These are phyloP conservation scores for Flaveria bidentis DNA, from an alignment of 129 eudicot genomes.

Conservation along the genomic window DNA sequence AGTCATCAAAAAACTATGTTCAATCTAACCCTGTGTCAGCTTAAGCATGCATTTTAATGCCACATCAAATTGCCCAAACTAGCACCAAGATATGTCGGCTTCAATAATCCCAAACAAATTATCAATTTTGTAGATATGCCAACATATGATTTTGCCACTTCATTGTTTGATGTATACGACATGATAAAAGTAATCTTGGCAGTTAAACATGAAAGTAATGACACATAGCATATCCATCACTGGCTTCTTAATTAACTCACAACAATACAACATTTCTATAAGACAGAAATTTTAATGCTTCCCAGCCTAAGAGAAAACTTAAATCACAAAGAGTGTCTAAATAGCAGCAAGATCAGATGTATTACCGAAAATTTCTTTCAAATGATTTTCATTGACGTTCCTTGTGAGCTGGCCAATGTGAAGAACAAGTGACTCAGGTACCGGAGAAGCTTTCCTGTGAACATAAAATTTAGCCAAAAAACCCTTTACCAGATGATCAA, in stretches of 20 bases:
- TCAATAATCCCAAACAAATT: not conserved
- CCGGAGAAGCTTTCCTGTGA: slow-evolving; percentile 80
- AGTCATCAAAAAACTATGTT: not conserved
- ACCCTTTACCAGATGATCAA: not conserved
- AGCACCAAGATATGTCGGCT: not conserved
- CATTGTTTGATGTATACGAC: not conserved
- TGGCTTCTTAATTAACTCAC: not conserved
- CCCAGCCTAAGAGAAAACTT: not conserved
- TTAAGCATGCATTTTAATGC: not conserved
- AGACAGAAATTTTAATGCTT: not conserved
- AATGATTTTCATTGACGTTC: slow-evolving; percentile 89
- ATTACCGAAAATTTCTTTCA: slow-evolving; percentile 88
- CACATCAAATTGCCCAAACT: not conserved
- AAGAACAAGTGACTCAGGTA: slow-evolving; percentile 79
- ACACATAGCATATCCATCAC: not conserved
- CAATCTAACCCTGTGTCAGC: not conserved
- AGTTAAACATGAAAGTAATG: not conserved
- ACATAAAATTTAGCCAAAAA: too few species aligned
- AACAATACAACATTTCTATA: slow-evolving; percentile 2
- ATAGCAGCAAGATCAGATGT: not conserved
- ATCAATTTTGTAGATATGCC: not conserved
- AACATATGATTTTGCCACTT: not conserved
- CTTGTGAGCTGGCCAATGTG: slow-evolving; percentile 86
- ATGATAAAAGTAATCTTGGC: not conserved
- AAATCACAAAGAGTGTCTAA: not conserved